phyloP scores from a whole-genome alignment of 1,139 yeast genomes.

The Wickerhamomyces sp. region DNA sequence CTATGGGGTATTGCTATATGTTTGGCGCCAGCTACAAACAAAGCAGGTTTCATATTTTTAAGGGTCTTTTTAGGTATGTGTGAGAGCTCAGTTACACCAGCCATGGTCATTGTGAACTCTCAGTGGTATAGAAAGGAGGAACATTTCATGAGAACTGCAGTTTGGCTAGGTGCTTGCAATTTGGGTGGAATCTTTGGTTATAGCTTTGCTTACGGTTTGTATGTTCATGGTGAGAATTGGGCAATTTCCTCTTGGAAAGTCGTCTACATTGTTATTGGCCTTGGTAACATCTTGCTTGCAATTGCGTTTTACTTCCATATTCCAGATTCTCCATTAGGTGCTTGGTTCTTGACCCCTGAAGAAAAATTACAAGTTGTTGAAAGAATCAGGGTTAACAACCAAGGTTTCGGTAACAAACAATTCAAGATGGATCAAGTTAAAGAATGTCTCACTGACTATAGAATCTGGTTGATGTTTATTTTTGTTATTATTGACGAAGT shows the following conservation, averaged over 20 bases:
- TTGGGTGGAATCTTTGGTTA: constrained; percentile 37
- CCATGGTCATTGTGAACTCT: constrained; percentile 46
- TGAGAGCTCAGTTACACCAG: constrained; percentile 45
- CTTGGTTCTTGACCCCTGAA: constrained; percentile 43
- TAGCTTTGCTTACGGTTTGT: constrained; percentile 45
- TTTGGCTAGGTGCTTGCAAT: constrained; percentile 42
- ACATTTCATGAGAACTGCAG: constrained; percentile 24
- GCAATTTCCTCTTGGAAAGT: constrained; percentile 41
- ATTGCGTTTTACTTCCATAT: constrained; percentile 36
- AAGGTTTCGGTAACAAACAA: constrained; percentile 51
- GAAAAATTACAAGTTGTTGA: constrained; percentile 48
- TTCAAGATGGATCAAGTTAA: constrained; percentile 49
- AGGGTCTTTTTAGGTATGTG: constrained; percentile 42
- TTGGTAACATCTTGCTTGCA: constrained; percentile 42
- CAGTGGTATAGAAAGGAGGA: constrained; percentile 51
- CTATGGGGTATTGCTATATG: constrained; percentile 42
- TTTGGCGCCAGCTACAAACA: constrained; percentile 38
- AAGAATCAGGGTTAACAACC: constrained; percentile 40
- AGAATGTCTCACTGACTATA: constrained; percentile 35
- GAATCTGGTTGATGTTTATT: constrained; percentile 44
- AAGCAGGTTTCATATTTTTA: constrained; percentile 36
- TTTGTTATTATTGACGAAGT: constrained; percentile 30
- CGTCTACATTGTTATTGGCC: constrained; percentile 41
- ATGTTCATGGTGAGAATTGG: constrained; percentile 27
- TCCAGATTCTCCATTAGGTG: constrained; percentile 44